phyloP scores from a whole-genome alignment of 768 basidiomycete species.

The Galerina marginata region DNA sequence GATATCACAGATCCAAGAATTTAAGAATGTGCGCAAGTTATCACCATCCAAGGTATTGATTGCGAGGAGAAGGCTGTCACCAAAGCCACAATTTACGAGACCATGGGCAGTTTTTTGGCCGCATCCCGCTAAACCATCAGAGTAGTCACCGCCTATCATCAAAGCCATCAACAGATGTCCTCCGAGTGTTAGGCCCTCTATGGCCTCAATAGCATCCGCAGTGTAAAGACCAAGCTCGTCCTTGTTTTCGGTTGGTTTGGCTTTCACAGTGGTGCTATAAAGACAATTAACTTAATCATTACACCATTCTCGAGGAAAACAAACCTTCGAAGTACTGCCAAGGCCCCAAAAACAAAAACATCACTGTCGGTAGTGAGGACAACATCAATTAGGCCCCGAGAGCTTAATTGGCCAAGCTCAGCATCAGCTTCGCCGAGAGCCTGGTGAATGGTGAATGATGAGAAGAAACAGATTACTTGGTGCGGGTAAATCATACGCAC shows the following conservation, averaged over 20 bases:
- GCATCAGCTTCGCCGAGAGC: slow-evolving; percentile 83
- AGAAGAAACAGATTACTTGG: slow-evolving; percentile 13
- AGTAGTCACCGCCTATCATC: slow-evolving; percentile 9
- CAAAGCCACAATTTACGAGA: slow-evolving; percentile 5
- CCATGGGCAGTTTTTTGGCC: not conserved
- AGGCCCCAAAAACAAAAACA: slow-evolving; percentile 70
- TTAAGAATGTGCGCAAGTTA: not conserved
- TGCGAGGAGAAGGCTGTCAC: not conserved
- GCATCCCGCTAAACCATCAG: slow-evolving; percentile 1
- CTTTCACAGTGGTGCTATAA: too few relatives aligned
- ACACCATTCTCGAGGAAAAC: too few relatives aligned
- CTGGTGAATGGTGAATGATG: slow-evolving; percentile 40
- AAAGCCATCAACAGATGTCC: slow-evolving; percentile 11
- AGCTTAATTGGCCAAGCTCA: slow-evolving; percentile 68
- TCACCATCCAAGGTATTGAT: not conserved
- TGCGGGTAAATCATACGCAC: not conserved
- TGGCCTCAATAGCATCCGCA: not conserved
- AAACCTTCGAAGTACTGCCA: slow-evolving; percentile 54
- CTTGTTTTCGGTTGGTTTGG: not conserved
- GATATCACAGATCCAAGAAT: slow-evolving; percentile 1
- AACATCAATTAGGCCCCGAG: slow-evolving; percentile 62
- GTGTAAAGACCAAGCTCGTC: not conserved
- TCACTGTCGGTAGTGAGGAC: slow-evolving; percentile 76
- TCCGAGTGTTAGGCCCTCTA: not conserved
- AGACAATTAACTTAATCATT: too few relatives aligned